Conservation (phyloP, 192 early-diverging fungal species). For the Cladochytrium replicatum region DNA sequence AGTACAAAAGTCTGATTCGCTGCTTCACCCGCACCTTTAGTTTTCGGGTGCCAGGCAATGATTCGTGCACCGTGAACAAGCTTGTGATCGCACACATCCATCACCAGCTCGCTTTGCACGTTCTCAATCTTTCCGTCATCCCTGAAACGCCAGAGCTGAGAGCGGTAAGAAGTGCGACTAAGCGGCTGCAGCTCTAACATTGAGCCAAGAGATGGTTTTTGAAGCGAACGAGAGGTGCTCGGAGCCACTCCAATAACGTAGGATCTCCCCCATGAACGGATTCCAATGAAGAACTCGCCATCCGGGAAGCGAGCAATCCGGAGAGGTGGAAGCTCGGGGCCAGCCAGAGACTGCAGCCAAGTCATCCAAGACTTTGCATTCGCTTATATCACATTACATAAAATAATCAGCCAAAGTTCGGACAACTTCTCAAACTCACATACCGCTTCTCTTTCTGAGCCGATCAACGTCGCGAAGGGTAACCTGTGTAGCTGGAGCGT, state of each 20-base stretch:
- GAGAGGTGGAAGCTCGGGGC: background rate
- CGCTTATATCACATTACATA: too few relatives aligned
- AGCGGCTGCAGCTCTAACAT: background rate
- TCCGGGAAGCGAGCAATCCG: background rate
- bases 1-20: background rate
- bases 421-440: too few relatives aligned
- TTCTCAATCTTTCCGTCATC: background rate
- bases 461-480: too few relatives aligned
- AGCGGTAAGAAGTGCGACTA: background rate
- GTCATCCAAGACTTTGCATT: too few relatives aligned
- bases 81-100: background rate
- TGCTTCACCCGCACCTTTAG: background rate
- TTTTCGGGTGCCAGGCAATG: background rate
- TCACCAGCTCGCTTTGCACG: background rate
- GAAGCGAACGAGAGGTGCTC: too few relatives aligned
- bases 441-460: too few relatives aligned
- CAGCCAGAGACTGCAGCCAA: too few relatives aligned
- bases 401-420: too few relatives aligned
- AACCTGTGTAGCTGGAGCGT: too few relatives aligned
- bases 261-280: background rate
- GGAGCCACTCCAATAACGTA: background rate
- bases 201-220: background rate
- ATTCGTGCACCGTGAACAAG: background rate
- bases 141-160: background rate
- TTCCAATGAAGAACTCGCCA: background rate